Evolutionary conservation across 2,329 filamentous ascomycete genomes (phyloP), one percentile per base, ranked within the genome.

Genomic region (Fusarium dimerum): DNA sequence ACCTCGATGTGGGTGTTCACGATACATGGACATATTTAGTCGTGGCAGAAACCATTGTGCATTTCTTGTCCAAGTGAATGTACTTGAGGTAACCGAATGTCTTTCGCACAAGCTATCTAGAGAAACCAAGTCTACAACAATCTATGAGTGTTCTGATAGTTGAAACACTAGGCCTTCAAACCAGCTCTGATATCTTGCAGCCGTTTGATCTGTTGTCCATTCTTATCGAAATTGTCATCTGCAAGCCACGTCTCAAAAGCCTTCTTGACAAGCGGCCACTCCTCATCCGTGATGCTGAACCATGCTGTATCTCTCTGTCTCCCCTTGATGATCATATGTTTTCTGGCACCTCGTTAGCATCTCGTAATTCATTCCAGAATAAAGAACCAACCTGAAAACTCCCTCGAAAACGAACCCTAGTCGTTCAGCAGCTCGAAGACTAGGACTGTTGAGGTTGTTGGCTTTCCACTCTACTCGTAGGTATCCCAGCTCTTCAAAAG

Each of bases 381-480:
- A 6, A 5, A 2, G n/a, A 0, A 29, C 47, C 20, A 54, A 73
- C 71, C 83, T 74, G 55, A 87, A 86, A 0, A 77, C 61, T 0
- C 85, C 85, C 65, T 88, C 85, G 59, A 70, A 82, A 0, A 66
- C 66, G 58, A 87, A 88, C 0, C 85, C 85, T 9, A 86, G 65
- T 3, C 85, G 70, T 57, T 69, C 51, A 1, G 85, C 85, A 0
- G 85, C 84, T 5, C 75, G 69, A 13, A 75, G 69, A 42, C 81
- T 85, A 1, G 77, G 71, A 36, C 60, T 71, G 62, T 88, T 88
- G 11, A 83, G 68, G 15, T 73, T 59, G 62, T 87, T 78, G 48
- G 81, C 83, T 61, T 87, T 88, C 84, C 85, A 88, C 65, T 87
- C 84, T 5, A 85, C 76, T 8, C 85, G 72, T 4, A 78, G 66